Evolutionary conservation across 306 rosid species (phyloP).

Genomic region (Dalbergia cochinchinensis): DNA sequence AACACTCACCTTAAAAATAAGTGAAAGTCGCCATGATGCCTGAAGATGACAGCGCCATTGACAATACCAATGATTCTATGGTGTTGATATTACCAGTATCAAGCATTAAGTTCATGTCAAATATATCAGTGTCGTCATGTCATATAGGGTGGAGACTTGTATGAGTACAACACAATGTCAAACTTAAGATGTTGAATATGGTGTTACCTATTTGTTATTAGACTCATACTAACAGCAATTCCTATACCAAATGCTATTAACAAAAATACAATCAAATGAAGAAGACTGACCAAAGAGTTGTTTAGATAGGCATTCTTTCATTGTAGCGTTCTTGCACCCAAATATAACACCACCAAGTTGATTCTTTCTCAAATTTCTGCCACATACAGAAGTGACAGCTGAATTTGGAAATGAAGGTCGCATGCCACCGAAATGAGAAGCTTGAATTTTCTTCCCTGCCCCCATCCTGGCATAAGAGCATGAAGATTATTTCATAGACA

Average conservation of each 20-base stretch:
- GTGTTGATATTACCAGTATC: background rate
- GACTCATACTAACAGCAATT: conserved; percentile 13
- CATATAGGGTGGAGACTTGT: conserved; percentile 1
- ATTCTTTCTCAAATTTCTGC: conserved; percentile 69
- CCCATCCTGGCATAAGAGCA: conserved; percentile 59
- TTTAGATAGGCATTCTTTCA: conserved; percentile 73
- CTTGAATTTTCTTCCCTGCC: conserved; percentile 52
- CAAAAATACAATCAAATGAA: conserved; percentile 23
- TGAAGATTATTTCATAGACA: conserved; percentile 14
- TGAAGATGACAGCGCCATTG: conserved; percentile 7
- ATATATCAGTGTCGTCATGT: background rate
- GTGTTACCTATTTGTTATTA: background rate
- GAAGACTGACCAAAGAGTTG: conserved; percentile 83
- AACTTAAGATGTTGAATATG: conserved; percentile 30
- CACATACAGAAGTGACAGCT: background rate
- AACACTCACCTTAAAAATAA: conserved; percentile 1
- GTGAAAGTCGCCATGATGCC: conserved; percentile 4
- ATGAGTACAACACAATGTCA: conserved; percentile 3
- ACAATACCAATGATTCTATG: background rate
- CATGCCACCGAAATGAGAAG: conserved; percentile 24
- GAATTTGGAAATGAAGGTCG: conserved; percentile 40
- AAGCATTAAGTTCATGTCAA: conserved; percentile 25
- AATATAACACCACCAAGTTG: conserved; percentile 89
- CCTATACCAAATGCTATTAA: conserved; percentile 19
- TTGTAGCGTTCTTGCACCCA: conserved; percentile 74